Percentiles rank a stretch among this genome's conserved stretches.
Evolutionary conservation across 148 eudicot species (phyloP).

Genomic region (Simmondsia chinensis): DNA sequence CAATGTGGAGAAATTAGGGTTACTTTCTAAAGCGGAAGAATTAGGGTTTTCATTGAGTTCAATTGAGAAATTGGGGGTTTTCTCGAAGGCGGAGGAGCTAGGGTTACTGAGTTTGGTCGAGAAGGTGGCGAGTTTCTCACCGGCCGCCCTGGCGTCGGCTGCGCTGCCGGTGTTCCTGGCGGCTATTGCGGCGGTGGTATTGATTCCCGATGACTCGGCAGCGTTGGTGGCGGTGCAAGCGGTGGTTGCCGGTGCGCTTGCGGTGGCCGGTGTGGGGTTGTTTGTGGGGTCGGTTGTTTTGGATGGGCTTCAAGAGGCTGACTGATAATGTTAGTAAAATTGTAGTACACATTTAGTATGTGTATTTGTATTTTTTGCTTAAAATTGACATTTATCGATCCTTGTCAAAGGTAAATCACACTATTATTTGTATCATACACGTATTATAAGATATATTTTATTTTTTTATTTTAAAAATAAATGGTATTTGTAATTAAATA

Average conservation of each 20-base stretch:
- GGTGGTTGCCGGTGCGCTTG: conserved; percentile 43
- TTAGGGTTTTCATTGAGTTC: conserved; percentile 77
- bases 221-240: conserved; percentile 55
- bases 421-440: too few relatives aligned
- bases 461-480: too few relatives aligned
- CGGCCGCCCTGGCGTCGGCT: conserved; percentile 65
- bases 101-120: conserved; percentile 81
- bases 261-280: conserved; percentile 50
- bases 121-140: conserved; percentile 42
- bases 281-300: conserved; percentile 78
- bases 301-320: conserved; percentile 85
- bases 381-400: too few relatives aligned
- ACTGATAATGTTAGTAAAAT: conserved; percentile 22
- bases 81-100: conserved; percentile 85
- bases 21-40: conserved; percentile 75
- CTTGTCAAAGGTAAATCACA: too few relatives aligned
- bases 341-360: too few relatives aligned
- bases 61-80: conserved; percentile 72
- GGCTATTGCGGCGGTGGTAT: conserved; percentile 45
- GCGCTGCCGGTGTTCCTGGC: conserved; percentile 59
- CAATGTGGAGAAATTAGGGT: conserved; percentile 81
- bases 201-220: conserved; percentile 72
- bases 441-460: too few relatives aligned
- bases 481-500: too few relatives aligned
- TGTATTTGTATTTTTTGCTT: too few relatives aligned